Evolutionary conservation across 2,329 filamentous ascomycete genomes (phyloP), one percentile per base, ranked within the genome.

Genomic region (Magnaporthales sp.): DNA sequence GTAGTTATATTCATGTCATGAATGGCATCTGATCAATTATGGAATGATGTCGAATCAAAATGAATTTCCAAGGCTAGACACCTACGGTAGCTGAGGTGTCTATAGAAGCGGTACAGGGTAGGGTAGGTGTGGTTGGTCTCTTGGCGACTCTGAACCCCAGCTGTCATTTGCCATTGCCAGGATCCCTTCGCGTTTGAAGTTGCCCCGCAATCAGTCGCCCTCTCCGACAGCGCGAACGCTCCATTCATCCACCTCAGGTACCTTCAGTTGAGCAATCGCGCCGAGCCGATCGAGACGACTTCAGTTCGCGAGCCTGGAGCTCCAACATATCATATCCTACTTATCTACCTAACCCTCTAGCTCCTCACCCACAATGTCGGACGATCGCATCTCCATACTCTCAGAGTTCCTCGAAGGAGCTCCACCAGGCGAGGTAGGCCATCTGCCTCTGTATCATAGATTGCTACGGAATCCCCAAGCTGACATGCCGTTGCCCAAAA

Each of bases 401-500:
- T 91, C 93, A 71, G 89, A 93, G 65, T 99, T 98, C 78, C 89
- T 99, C 71, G 89, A 96, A 81, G 92, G 92, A 75, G 93, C 95
- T 73, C 95, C 95, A 63, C 95, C 95, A 26, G 95, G 95, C 83
- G 95, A 99, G 90, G 94, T 97, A 86, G 73, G 80, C 77, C 70
- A 70, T 51, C 5, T 13, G 38, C 19, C 38, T 51, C 19, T 51
- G 6, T n/a, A n/a, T 51, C 13, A 46, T 46, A 19, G n/a, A 7
- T 51, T 51, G 19, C 5, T n/a, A 8, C 19, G 38, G 19, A 51
- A n/a, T 51, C 19, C 69, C 66, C 58, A 63, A 62, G 58, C 63
- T 64, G 63, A 62, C 67, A 60, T 32, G 22, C 38, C n/a, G 11
- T n/a, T 15, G 19, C 24, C 11, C 15, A 60, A 65, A 63, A 96